Evolutionary conservation across 73 alveolate species (phyloP), one percentile per base, ranked within the genome.

Genomic region (Uronychia binucleata): DNA sequence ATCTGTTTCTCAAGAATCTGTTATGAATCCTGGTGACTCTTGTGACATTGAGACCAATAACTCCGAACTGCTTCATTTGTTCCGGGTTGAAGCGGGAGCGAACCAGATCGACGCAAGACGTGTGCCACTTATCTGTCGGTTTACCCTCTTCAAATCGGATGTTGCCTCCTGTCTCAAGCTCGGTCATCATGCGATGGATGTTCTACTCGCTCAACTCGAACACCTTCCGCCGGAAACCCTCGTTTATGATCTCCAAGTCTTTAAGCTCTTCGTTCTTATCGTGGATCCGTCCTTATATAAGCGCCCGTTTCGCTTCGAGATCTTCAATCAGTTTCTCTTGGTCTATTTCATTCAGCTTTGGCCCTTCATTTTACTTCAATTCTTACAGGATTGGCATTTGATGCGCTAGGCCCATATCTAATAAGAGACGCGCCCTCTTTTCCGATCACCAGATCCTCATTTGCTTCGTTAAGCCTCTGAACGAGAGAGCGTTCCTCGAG

Each of bases 121-220:
- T 30, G 74, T 46, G 78, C 88, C 90, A 87, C 57, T 87, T 87
- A 35, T 87, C 93, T 26, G 81, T 67, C 25, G 86, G 77, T 34
- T 86, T 86, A 0, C 92, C 93, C 76, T 87, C 93, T 59, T 87
- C 93, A 57, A 81, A 87, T 34, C 93, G 13, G 26, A 74, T 74
- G 80, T 95, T 95, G 0, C 99, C 98, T 1, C 99, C 99, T 26
- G 99, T 88, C 78, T 91, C 96, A 33, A 95, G 86, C 80, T 95
- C 99, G 0, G 94, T 85, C 77, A 93, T 80, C 67, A 95, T 87
- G 28, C 92, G 31, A 58, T 86, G 92, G 46, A 86, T 86, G 58
- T 86, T 86, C 83, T 86, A 31, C 78, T 86, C 92, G 8, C 83
- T 31, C 57, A 86, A 33, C 58, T 86, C 92, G 74, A 79, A 86